Conservation (phyloP, 257 asterid species). For the Solanum sparsipilum region DNA sequence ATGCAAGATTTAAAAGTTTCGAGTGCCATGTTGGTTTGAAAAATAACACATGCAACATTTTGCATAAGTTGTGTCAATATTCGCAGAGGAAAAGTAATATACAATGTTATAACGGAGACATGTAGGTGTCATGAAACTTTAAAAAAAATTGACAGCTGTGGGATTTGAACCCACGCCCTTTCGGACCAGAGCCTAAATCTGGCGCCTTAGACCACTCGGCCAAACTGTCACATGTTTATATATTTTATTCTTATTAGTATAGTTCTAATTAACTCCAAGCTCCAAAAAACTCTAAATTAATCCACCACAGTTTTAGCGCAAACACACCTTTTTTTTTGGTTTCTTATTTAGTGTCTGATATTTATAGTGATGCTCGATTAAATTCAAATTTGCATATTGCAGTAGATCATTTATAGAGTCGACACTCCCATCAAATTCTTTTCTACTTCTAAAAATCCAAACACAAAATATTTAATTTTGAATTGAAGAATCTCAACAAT, state of each 20-base stretch:
- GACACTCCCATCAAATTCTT: background rate
- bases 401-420: background rate
- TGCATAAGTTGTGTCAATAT: background rate
- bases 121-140: background rate
- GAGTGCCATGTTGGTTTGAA: background rate
- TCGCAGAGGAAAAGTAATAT: background rate
- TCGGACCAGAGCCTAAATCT: slow-evolving; percentile 99
- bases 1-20: background rate
- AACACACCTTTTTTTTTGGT: too few relatives aligned
- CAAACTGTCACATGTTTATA: slow-evolving; percentile 48
- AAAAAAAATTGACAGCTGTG: slow-evolving; percentile 63
- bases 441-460: background rate
- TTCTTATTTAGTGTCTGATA: background rate
- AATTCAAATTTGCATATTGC: background rate
- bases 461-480: background rate
- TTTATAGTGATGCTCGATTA: background rate
- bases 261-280: background rate
- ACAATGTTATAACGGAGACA: background rate
- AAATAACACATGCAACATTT: background rate
- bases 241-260: accelerated
- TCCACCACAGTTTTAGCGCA: background rate
- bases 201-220: slow-evolving; percentile 99
- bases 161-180: slow-evolving; percentile 99
- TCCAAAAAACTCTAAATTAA: background rate
- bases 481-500: background rate